Evolutionary conservation across 768 basidiomycete species (phyloP).

Genomic region (Psilocybe cyanescens): DNA sequence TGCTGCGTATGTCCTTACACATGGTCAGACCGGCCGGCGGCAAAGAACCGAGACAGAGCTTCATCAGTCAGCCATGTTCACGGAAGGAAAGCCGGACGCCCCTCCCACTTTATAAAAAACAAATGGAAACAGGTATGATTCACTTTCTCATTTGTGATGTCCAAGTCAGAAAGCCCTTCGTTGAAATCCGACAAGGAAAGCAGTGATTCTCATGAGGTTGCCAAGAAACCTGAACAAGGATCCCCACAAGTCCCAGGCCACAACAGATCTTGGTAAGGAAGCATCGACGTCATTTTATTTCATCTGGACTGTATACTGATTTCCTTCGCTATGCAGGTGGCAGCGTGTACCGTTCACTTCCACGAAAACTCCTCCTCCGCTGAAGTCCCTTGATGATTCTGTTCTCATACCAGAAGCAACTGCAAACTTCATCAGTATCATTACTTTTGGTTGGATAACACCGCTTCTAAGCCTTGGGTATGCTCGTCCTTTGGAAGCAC

Average conservation of each 20-base stretch:
- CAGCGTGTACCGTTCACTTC: conserved; percentile 45
- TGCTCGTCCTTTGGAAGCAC: conserved; percentile 75
- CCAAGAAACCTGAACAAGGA: conserved; percentile 4
- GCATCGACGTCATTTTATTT: conserved; percentile 4
- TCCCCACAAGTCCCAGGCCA: conserved; percentile 5
- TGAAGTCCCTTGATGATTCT: conserved; percentile 61
- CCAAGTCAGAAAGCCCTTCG: conserved; percentile 7
- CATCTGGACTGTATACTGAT: neutral
- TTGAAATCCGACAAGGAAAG: conserved; percentile 12
- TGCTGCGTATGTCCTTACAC: neutral
- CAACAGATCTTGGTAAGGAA: conserved; percentile 13
- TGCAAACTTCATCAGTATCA: conserved; percentile 58
- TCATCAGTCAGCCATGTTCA: neutral
- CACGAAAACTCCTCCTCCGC: conserved; percentile 46
- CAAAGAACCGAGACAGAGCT: neutral
- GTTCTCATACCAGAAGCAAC: conserved; percentile 66
- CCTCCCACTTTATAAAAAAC: conserved; percentile 13
- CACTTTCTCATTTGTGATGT: conserved; percentile 1
- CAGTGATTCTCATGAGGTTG: conserved; percentile 7
- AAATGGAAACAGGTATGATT: neutral
- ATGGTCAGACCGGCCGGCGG: neutral
- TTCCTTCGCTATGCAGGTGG: conserved; percentile 22
- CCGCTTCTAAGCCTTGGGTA: conserved; percentile 77
- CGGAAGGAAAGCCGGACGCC: conserved; percentile 5
- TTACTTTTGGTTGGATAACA: conserved; percentile 81